Evolutionary conservation across 78 protist species (phyloP), one percentile per base, ranked within the genome.

Genomic region (Dictyostelium brefeldianum): DNA sequence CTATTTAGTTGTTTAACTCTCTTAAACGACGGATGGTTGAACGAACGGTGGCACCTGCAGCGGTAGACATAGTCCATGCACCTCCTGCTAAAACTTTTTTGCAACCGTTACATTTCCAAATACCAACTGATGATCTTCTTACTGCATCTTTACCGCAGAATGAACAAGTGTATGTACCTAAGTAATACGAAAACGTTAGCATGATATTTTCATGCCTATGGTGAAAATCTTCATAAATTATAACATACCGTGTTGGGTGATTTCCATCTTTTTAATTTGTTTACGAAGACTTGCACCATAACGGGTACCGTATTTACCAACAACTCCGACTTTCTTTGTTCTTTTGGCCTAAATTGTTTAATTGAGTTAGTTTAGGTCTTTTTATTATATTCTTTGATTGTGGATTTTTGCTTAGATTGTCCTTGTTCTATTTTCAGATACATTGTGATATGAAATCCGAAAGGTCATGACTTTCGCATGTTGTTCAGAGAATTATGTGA

Each of bases 221-320:
- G n/a, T n/a, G n/a, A n/a, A n/a, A n/a, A n/a, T n/a, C n/a, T n/a
- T n/a, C n/a, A 36, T 36, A 36, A 36, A n/a, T n/a, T n/a, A n/a
- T n/a, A 36, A 98, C 74, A 87, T 95, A 71, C 99, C 62, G 96
- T 98, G 99, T 96, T 97, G 98, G 91, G 98, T 80, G 87, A 97
- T 79, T 81, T 98, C 99, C 62, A 97, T 96, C 98, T 98, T 98
- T 97, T 98, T 98, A 62, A n/a, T 48, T 87, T 89, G 97, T 97
- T 99, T 99, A 29, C 99, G 78, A 56, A 98, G 96, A 50, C 99
- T 96, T 27, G 99, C 96, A 97, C 99, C 99, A 80, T 99, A 99
- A n/a, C 99, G 96, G 89, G 99, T 92, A 73, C 99, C 99, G 98
- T 98, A 99, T 97, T 98, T 98, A 56, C 99, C 99, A 69, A 94